Percentiles rank a stretch among this genome's conserved stretches.
phyloP scores from a whole-genome alignment of 176 grass and related monocot genomes.

The Secale cereale region DNA sequence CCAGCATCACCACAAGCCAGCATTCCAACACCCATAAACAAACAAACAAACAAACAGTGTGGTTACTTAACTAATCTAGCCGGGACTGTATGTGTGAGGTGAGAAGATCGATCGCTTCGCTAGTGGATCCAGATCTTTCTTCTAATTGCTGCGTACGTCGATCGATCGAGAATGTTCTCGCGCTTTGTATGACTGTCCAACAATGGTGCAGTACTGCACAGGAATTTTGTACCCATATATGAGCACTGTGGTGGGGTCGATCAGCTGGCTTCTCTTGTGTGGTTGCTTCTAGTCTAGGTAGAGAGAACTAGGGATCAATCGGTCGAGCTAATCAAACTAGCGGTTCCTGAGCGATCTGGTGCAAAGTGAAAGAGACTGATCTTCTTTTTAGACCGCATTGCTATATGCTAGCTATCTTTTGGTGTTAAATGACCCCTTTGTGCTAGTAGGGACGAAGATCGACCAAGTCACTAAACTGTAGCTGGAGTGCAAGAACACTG shows the following conservation, averaged over 20 bases:
- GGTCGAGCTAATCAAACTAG: background rate
- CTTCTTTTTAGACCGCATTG: slow-evolving; percentile 13
- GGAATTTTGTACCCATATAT: slow-evolving; percentile 12
- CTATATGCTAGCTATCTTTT: background rate
- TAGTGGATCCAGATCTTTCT: slow-evolving; percentile 29
- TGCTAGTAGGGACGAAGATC: background rate
- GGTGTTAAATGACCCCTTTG: background rate
- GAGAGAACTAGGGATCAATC: background rate
- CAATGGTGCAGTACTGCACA: slow-evolving; percentile 19
- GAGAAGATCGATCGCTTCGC: background rate
- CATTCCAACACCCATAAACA: background rate
- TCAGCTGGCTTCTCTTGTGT: background rate
- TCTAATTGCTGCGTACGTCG: background rate
- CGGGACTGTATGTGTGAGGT: background rate
- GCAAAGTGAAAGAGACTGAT: slow-evolving; percentile 24
- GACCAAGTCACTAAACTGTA: background rate
- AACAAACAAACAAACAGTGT: background rate
- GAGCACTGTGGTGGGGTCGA: slow-evolving; percentile 21
- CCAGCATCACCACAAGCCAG: slow-evolving; percentile 9
- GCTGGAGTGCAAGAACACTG: background rate
- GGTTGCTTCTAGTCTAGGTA: background rate
- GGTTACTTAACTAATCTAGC: background rate
- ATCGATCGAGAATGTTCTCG: slow-evolving; percentile 47
- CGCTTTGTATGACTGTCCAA: slow-evolving; percentile 15
- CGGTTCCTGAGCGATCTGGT: background rate